Evolutionary conservation across 495 filamentous ascomycete species (phyloP).

Genomic region (Podospora conica): DNA sequence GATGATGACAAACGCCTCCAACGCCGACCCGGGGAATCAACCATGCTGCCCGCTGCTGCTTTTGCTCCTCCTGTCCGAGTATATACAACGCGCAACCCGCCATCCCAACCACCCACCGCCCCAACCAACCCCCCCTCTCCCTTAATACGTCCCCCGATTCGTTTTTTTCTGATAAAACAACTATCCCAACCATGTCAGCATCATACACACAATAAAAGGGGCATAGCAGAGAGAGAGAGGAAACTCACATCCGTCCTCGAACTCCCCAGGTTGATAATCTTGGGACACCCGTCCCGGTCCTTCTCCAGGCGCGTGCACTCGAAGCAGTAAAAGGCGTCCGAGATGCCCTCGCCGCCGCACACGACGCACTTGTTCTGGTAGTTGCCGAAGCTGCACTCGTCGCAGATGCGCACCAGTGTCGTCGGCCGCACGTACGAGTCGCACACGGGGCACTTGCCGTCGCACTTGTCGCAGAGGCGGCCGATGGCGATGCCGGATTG

Average conservation of each 20-base stretch:
- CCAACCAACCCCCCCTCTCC: slow-evolving; percentile 35
- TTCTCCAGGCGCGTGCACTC: slow-evolving; percentile 97
- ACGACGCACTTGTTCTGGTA: slow-evolving; percentile 99
- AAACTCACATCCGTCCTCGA: slow-evolving; percentile 83
- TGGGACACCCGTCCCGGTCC: slow-evolving; percentile 95
- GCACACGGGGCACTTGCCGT: slow-evolving; percentile 98
- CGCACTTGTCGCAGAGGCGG: slow-evolving; percentile 98
- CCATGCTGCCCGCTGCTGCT: neutral
- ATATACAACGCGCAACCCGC: neutral
- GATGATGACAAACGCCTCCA: neutral
- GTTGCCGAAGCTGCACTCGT: slow-evolving; percentile 98
- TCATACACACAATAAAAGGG: neutral
- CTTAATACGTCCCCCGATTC: slow-evolving; percentile 43
- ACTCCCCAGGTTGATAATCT: slow-evolving; percentile 97
- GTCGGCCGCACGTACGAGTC: slow-evolving; percentile 98
- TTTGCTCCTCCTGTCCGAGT: neutral
- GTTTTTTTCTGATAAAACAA: slow-evolving; percentile 51
- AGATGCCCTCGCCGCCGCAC: slow-evolving; percentile 97
- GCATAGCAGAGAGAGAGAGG: neutral
- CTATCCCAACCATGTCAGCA: slow-evolving; percentile 30
- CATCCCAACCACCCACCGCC: slow-evolving; percentile 11
- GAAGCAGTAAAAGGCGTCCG: slow-evolving; percentile 99
- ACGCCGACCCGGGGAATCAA: neutral
- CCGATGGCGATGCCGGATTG: slow-evolving; percentile 97
- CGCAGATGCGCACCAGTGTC: slow-evolving; percentile 95